A percentile compares a stretch with the other conserved stretches of the same genome.
Conservation (phyloP, 2,329 filamentous ascomycete genomes). For the Penicillium sp. region DNA sequence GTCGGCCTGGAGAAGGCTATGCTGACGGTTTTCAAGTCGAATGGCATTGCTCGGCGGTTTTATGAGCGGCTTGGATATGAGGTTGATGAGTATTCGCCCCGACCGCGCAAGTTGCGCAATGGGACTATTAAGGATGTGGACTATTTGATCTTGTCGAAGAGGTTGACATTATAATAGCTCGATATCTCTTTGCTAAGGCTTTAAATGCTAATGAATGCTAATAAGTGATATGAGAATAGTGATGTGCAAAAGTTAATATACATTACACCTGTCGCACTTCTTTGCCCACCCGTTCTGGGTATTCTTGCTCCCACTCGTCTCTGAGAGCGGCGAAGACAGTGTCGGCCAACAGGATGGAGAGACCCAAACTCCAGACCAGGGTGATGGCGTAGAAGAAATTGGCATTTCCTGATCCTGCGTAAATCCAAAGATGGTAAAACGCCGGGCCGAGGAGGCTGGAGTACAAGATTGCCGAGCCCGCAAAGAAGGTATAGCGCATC, state of each 20-base stretch:
- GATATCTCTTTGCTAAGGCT: not conserved
- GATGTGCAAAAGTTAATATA: constrained; percentile 12
- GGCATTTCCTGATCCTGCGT: constrained; percentile 93
- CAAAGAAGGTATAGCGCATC: constrained; percentile 90
- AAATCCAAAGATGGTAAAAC: constrained; percentile 97
- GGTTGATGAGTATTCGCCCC: constrained; percentile 54
- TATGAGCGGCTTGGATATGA: constrained; percentile 53
- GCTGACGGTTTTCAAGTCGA: constrained; percentile 59
- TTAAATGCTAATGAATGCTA: not conserved
- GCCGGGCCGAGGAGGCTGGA: constrained; percentile 84
- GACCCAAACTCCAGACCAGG: constrained; percentile 90
- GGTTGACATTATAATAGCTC: constrained; percentile 20
- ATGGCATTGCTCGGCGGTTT: constrained; percentile 47
- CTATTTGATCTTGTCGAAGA: constrained; percentile 55
- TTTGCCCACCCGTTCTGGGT: constrained; percentile 85
- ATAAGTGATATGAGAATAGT: not conserved
- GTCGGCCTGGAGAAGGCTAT: constrained; percentile 55
- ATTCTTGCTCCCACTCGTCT: constrained; percentile 90
- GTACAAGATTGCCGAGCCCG: constrained; percentile 79
- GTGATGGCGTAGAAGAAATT: constrained; percentile 99
- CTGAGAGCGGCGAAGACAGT: constrained; percentile 81
- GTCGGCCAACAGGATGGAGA: constrained; percentile 84
- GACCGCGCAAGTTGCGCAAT: constrained; percentile 48
- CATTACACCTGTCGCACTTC: constrained; percentile 77
- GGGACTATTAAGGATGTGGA: constrained; percentile 50